These are phyloP conservation scores for Lentinula novae-zelandiae DNA, from an alignment of 1,284 basidiomycete species.

Conservation along the genomic window DNA sequence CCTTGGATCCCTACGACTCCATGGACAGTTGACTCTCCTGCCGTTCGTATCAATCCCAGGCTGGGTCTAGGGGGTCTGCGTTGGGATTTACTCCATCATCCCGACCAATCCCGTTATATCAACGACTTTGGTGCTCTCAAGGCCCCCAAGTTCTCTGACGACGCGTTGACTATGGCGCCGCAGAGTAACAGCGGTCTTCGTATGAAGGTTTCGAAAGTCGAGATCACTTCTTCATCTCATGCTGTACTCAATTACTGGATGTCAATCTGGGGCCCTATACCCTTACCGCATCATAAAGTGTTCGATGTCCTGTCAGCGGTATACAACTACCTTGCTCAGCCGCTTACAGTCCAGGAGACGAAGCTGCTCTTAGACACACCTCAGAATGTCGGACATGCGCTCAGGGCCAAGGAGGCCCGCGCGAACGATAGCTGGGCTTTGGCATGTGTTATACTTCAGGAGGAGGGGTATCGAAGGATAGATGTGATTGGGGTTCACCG, in stretches of 20 bases:
- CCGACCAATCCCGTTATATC: conserved; percentile 4
- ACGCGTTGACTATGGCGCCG: conserved; percentile 8
- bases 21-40: conserved; percentile 4
- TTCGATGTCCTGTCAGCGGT: conserved; percentile 7
- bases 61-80: background rate
- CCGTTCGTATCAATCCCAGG: conserved; percentile 7
- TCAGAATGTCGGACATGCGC: conserved; percentile 12
- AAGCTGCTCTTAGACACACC: conserved; percentile 11
- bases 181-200: background rate
- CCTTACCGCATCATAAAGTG: conserved; percentile 5
- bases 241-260: conserved; percentile 9
- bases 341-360: conserved; percentile 9
- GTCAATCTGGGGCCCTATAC: conserved; percentile 9
- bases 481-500: conserved; percentile 13
- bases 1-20: conserved; percentile 11
- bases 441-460: conserved; percentile 10
- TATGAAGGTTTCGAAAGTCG: conserved; percentile 4
- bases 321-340: conserved; percentile 8
- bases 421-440: conserved; percentile 11
- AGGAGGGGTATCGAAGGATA: conserved; percentile 13
- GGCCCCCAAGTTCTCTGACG: conserved; percentile 7
- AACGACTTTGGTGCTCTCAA: conserved; percentile 10
- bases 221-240: conserved; percentile 4
- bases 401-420: conserved; percentile 5
- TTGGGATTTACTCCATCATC: conserved; percentile 10